phyloP scores from a whole-genome alignment of 306 rosid genomes.

The Canavalia ensiformis region DNA sequence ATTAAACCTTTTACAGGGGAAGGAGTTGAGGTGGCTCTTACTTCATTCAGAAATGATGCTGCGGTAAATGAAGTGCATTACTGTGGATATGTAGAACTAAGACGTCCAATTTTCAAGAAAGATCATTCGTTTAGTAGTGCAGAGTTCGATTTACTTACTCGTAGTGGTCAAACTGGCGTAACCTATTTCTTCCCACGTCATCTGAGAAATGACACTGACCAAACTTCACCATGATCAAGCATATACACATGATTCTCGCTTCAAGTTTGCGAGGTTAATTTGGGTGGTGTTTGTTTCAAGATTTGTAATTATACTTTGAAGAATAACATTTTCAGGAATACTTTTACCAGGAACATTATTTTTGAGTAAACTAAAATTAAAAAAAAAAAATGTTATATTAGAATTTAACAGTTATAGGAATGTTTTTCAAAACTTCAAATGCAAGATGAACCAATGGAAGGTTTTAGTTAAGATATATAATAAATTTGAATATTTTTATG shows the following conservation, averaged over 20 bases:
- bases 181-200: slow-evolving; percentile 23
- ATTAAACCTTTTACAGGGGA: slow-evolving; percentile 63
- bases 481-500: too few species aligned
- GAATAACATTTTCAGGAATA: background rate
- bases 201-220: slow-evolving; percentile 2
- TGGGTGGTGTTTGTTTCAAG: slow-evolving; percentile 3
- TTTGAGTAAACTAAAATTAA: background rate
- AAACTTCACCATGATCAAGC: slow-evolving; percentile 14
- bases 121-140: slow-evolving; percentile 55
- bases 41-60: slow-evolving; percentile 56
- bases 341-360: background rate
- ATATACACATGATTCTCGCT: slow-evolving; percentile 6
- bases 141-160: slow-evolving; percentile 60
- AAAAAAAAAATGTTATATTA: background rate
- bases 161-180: slow-evolving; percentile 57
- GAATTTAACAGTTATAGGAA: background rate
- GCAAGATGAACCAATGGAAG: too few species aligned
- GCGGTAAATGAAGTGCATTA: slow-evolving; percentile 61
- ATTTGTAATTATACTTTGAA: background rate
- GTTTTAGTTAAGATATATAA: too few species aligned
- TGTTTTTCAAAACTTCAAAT: background rate
- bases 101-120: slow-evolving; percentile 60
- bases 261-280: slow-evolving; percentile 1
- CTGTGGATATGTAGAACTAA: slow-evolving; percentile 75
- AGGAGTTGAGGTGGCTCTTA: slow-evolving; percentile 71